Conservation (phyloP, 2,329 filamentous ascomycete genomes). For the Chaetomium strumarium region DNA sequence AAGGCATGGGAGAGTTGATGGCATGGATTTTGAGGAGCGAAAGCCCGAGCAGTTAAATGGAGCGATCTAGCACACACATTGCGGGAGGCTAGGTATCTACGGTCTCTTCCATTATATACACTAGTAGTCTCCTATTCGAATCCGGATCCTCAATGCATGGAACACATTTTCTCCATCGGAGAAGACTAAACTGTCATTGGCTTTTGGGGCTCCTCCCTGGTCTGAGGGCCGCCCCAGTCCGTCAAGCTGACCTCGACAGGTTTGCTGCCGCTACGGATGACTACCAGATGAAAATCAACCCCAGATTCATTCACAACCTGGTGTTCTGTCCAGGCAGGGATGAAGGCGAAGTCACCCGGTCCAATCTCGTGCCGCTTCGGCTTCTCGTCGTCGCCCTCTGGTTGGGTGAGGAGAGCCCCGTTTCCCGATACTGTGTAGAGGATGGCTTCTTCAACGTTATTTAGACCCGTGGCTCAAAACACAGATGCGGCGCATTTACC, state of each 20-base stretch:
- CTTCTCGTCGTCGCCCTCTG: slow-evolving; percentile 39
- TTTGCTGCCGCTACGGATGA: slow-evolving; percentile 55
- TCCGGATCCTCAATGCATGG: background rate
- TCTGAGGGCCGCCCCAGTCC: slow-evolving; percentile 52
- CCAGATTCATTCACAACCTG: slow-evolving; percentile 62
- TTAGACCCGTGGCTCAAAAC: background rate
- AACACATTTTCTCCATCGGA: background rate
- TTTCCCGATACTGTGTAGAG: slow-evolving; percentile 59
- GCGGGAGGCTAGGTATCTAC: no score
- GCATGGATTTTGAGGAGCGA: background rate
- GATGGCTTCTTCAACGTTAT: slow-evolving; percentile 51
- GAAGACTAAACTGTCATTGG: background rate
- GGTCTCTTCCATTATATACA: no score
- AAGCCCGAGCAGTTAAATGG: background rate
- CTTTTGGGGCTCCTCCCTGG: slow-evolving; percentile 4
- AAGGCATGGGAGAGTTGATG: background rate
- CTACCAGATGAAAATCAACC: slow-evolving; percentile 56
- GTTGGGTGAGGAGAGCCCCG: slow-evolving; percentile 54
- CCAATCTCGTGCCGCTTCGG: slow-evolving; percentile 50
- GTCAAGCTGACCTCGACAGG: slow-evolving; percentile 58
- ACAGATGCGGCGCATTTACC: no score
- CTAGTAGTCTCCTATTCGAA: no score
- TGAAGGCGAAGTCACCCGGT: slow-evolving; percentile 63
- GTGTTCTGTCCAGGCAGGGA: slow-evolving; percentile 66
- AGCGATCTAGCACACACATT: no score